phyloP scores from a whole-genome alignment of 495 filamentous ascomycete species.

The Platismatia glauca region DNA sequence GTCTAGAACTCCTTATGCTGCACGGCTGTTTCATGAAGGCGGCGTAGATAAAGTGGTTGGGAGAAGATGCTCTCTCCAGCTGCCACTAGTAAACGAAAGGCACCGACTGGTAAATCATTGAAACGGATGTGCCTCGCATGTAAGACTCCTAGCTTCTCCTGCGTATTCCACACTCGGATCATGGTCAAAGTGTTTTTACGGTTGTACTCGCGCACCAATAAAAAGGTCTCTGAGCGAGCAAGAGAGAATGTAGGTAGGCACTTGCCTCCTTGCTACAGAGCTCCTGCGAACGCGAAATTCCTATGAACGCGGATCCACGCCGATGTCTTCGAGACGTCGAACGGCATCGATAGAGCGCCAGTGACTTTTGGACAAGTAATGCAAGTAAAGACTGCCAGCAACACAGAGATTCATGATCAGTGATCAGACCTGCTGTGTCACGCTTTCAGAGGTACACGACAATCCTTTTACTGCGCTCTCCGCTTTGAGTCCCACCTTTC shows the following conservation, averaged over 20 bases:
- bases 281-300: background rate
- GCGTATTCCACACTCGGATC: background rate
- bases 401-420: too few species aligned
- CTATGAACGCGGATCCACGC: background rate
- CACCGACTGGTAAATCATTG: background rate
- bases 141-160: background rate
- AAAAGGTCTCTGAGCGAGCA: too few species aligned
- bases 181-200: background rate
- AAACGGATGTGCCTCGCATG: background rate
- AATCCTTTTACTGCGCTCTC: too few species aligned
- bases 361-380: background rate
- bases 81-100: background rate
- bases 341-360: background rate
- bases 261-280: background rate
- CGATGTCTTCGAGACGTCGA: background rate
- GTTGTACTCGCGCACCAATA: background rate
- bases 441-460: too few species aligned
- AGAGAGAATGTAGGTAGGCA: background rate
- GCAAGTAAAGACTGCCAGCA: too few species aligned
- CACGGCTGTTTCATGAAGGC: background rate
- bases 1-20: too few species aligned
- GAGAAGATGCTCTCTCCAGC: background rate
- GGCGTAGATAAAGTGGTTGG: background rate
- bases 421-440: too few species aligned
- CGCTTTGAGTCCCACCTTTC: too few species aligned